Evolutionary conservation across 1,284 basidiomycete genomes (phyloP).

Genomic region (Leccinum pseudoinsigne): DNA sequence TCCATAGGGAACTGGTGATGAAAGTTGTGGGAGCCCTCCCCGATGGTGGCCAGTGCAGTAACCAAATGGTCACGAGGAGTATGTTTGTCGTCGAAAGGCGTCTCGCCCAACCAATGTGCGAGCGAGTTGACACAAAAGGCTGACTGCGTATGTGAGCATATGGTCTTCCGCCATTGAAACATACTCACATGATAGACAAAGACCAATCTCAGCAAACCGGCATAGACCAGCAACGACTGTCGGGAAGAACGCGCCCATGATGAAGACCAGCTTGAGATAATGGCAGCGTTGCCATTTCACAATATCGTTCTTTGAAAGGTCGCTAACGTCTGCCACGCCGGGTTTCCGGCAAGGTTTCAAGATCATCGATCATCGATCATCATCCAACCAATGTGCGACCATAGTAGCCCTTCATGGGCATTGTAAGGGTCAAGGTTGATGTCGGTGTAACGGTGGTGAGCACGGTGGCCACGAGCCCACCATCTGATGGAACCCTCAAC

Average conservation of each 20-base stretch:
- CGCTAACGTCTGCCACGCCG: constrained; percentile 87
- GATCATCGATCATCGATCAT: constrained; percentile 33
- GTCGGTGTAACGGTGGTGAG: constrained; percentile 54
- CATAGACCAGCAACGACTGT: constrained; percentile 80
- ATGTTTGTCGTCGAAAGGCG: constrained; percentile 94
- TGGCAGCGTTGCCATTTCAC: constrained; percentile 87
- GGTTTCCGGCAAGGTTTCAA: constrained; percentile 87
- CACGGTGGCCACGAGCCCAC: not conserved
- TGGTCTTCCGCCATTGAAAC: not conserved
- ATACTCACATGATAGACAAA: constrained; percentile 87
- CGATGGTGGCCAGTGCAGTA: constrained; percentile 86
- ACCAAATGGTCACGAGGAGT: constrained; percentile 88
- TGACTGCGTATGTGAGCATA: constrained; percentile 50
- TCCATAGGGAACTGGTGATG: constrained; percentile 96
- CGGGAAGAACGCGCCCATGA: constrained; percentile 76
- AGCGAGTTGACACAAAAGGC: constrained; percentile 97
- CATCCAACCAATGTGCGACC: constrained; percentile 94
- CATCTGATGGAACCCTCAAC: constrained; percentile 37
- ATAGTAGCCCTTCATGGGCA: constrained; percentile 80
- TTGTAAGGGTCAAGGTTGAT: constrained; percentile 95
- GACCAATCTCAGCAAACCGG: constrained; percentile 77
- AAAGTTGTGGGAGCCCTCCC: constrained; percentile 97
- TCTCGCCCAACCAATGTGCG: constrained; percentile 91
- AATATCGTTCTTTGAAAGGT: constrained; percentile 76
- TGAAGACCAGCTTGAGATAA: constrained; percentile 72